Base-by-base conservation (phyloP, 495 filamentous ascomycete genomes). In the Penicillium alfredii region DNA sequence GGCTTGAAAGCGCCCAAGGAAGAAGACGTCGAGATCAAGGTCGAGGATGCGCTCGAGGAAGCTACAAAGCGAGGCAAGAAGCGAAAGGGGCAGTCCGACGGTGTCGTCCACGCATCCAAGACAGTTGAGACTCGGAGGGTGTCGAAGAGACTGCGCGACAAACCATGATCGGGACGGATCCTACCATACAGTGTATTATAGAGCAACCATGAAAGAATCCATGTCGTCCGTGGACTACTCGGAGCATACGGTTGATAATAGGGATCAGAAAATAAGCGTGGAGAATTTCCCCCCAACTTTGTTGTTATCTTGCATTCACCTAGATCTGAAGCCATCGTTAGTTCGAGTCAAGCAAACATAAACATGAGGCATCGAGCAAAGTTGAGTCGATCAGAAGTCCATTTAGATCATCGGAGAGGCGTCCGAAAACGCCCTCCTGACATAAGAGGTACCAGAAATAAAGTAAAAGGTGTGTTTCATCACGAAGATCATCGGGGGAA, bases 371-470 rank as follows among this genome's bases (percentile, higher is more conserved):
- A n/a, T n/a, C n/a, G n/a, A n/a, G n/a, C n/a, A n/a, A n/a, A n/a
- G n/a, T n/a, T n/a, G 30, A 25, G 11, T 39, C 17, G 35, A 49
- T 77, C 73, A 77, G 73, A 77, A 76, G 73, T 76, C 73, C 73
- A 63, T 58, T 64, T 70, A 73, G 73, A 74, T 75, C 73, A 77
- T 74, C 53, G 73, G 62, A 65, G 56, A 49, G 52, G 47, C 39
- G 54, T 57, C 64, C 60, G 60, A 47, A 61, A 46, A 58, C 51
- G 53, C 55, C 46, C 47, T 54, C 58, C 72, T 76, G 63, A 75
- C 67, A 74, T 73, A 77, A 77, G 73, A 77, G 73, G 73, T 77
- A 76, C 72, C 73, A 77, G 73, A 77, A 76, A 58, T 51, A 64
- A 53, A 60, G 38, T 47, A 53, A 56, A 59, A 49, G 56, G 56